Evolutionary conservation across 306 rosid species (phyloP), one percentile per base, ranked within the genome.

Genomic region (Vachellia collinsii): DNA sequence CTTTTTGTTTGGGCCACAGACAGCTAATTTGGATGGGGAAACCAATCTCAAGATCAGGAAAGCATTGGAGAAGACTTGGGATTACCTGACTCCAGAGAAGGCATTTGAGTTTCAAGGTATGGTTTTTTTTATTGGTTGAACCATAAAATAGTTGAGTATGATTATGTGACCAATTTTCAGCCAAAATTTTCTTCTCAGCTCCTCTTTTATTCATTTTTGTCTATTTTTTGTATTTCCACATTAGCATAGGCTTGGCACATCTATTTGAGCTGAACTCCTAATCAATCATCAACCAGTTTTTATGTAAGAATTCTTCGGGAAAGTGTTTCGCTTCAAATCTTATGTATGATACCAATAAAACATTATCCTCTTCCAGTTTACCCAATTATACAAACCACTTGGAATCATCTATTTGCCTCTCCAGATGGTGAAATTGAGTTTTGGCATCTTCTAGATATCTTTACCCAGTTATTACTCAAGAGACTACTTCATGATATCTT

Each of bases 1-100:
- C 77, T 80, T 76, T 62, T 42, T 59, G 67, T 84, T 64, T 78
- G 81, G 75, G 77, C 78, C 69, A 71, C 88, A 92, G 97, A 94
- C 99, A 76, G 97, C 99, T 81, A 94, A 94, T 88, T 84, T 94
- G 88, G 99, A 94, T 5, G 99, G 97, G 88, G 99, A 94, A 87
- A 94, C 97, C 74, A 94, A 94, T 88, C 90, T 94, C 77, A 94
- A 94, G 88, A 94, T 94, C 81, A 87, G 97, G 72, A 94, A 94
- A 88, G 99, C 93, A 67, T 64, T 88, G 82, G 99, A 94, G 80
- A 94, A 87, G 84, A 94, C 99, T n/a, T 94, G 99, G 97, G 99
- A 94, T 89, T 93, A 89, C 80, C 77, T 81, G 72, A 89, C 90
- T 84, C 93, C 97, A 2, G 94, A 91, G 76, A 89, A 91, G 82